Conservation (phyloP, 768 basidiomycete species). For the Tulasnella sp. region DNA sequence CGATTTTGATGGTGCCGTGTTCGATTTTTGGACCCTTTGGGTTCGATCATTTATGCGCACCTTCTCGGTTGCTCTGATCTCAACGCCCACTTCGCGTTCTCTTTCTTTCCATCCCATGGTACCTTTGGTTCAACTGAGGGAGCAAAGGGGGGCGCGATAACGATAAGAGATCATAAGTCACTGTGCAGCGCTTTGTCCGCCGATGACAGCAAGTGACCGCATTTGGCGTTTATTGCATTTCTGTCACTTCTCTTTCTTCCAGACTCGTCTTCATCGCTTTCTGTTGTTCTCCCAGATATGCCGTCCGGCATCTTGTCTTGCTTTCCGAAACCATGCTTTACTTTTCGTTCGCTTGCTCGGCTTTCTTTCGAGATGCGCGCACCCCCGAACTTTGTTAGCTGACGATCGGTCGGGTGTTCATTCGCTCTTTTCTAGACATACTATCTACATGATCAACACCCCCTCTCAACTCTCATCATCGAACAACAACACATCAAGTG, state of each 20-base stretch:
- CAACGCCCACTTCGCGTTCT: background rate
- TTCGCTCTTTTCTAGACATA: conserved; percentile 14
- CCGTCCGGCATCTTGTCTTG: background rate
- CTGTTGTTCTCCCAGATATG: background rate
- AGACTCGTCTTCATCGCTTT: background rate
- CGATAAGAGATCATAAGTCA: background rate
- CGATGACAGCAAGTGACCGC: background rate
- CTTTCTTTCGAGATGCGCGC: background rate
- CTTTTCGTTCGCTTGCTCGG: background rate
- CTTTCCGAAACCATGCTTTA: background rate
- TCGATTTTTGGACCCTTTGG: background rate
- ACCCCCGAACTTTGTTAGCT: background rate
- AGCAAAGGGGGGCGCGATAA: background rate
- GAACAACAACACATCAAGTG: background rate
- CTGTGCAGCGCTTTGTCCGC: background rate
- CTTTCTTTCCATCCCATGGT: background rate
- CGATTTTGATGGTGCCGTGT: background rate
- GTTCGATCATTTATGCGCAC: conserved; percentile 5
- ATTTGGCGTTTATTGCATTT: conserved; percentile 1
- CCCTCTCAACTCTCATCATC: background rate
- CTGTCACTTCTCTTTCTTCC: background rate
- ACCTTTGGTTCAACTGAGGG: background rate
- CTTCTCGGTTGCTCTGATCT: background rate
- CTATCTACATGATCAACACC: conserved; percentile 34
- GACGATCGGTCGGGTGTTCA: background rate